Base-by-base conservation (phyloP, 192 early-diverging fungal species). In the Mortierella antarctica region DNA sequence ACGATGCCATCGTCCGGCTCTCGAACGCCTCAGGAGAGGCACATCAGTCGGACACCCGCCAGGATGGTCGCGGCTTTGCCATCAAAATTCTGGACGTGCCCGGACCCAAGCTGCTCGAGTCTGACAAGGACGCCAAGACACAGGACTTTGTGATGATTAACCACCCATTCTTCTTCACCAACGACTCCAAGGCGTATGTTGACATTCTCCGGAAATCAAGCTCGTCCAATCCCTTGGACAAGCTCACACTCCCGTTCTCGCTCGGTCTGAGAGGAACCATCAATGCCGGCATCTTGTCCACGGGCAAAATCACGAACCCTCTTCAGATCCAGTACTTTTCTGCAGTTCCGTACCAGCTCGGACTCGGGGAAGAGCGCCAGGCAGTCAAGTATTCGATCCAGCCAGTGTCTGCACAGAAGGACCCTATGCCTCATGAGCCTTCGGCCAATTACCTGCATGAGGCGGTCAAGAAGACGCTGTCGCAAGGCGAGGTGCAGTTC, bases 131-230 rank as follows among this genome's bases (percentile, higher is more conserved):
- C 44, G 69, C 76, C 6, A 64, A 4, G 18, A 79, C 76, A 9
- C 76, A 79, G 44, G 76, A 79, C 39, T 79, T 79, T 64, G 48
- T 79, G 42, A 52, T 79, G 20, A 71, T 79, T 39, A 79, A 71
- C 40, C 49, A 50, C 20, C 76, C 76, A 2, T 42, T 79, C 44
- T 62, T 63, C 44, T 62, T 79, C 45, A 47, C 58, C 15, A 79
- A 71, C 46, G 50, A 61, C 20, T 17, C 69, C 7, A 13, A 66
- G 2, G 40, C 10, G 6, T 79, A 79, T 57, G 13, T 67, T 40
- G 52, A 64, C 10, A 11, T 67, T 6, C 42, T 66, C 7, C 14
- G 18, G 8, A 71, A 62, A 52, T 58, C 44, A 7, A 21, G 40
- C 14, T 57, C 62, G 41, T 46, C n/a, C 0, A 57, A 52, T 0